A percentile compares a stretch with the other conserved stretches of the same genome.
Conservation (phyloP, 2,329 filamentous ascomycete genomes). For the Curvularia sp. region DNA sequence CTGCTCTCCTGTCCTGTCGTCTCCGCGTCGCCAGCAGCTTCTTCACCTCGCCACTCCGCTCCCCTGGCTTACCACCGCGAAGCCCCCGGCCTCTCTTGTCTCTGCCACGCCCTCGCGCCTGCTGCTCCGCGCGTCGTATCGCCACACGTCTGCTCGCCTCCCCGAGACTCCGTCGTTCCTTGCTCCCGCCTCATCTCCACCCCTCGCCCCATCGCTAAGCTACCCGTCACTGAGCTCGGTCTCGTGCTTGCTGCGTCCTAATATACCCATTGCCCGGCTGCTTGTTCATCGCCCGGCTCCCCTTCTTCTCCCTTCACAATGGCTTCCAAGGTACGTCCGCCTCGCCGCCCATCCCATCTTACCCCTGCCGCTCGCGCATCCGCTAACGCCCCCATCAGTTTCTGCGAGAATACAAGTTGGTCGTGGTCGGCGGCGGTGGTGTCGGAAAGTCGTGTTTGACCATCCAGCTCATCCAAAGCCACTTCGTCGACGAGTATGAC, state of each 20-base stretch:
- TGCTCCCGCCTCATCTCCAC: constrained; percentile 10
- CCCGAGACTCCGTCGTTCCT: constrained; percentile 8
- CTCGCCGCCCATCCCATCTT: neutral
- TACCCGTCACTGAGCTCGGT: constrained; percentile 9
- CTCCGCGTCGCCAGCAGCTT: constrained; percentile 16
- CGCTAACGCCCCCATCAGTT: constrained; percentile 51
- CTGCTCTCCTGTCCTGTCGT: neutral
- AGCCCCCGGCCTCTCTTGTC: constrained; percentile 1
- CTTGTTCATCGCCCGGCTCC: constrained; percentile 11
- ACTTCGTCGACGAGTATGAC: constrained; percentile 99
- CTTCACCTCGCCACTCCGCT: constrained; percentile 15
- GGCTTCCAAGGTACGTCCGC: constrained; percentile 48
- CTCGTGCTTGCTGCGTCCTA: constrained; percentile 7
- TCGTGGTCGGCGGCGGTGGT: constrained; percentile 96
- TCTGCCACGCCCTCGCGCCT: constrained; percentile 10
- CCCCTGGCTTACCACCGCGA: constrained; percentile 12
- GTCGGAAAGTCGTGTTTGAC: constrained; percentile 99
- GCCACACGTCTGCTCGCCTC: constrained; percentile 11
- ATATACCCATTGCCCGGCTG: constrained; percentile 12
- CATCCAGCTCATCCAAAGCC: constrained; percentile 80
- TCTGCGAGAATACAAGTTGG: constrained; percentile 64
- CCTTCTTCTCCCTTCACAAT: constrained; percentile 35
- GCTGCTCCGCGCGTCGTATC: constrained; percentile 22
- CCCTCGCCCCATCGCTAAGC: constrained; percentile 2
- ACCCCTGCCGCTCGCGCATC: constrained; percentile 8